phyloP scores from a whole-genome alignment of 2,329 filamentous ascomycete genomes.

The Setomelanomma holmii region DNA sequence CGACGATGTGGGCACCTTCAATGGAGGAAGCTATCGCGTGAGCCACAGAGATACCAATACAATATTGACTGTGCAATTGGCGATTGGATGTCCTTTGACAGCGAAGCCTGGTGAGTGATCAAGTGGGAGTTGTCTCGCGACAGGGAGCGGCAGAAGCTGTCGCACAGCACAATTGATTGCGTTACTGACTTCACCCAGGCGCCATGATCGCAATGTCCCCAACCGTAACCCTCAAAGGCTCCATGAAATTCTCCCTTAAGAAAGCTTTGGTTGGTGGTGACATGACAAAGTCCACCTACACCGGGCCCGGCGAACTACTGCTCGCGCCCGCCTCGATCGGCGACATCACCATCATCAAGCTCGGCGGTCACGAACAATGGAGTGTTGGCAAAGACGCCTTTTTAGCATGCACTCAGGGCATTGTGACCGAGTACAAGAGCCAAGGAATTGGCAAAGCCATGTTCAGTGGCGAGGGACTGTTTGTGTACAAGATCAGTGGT shows the following conservation, averaged over 20 bases:
- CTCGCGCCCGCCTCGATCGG: conserved; percentile 81
- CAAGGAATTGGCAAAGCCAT: conserved; percentile 89
- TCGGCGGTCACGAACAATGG: conserved; percentile 79
- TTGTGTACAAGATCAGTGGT: conserved; percentile 85
- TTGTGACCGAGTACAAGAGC: conserved; percentile 84
- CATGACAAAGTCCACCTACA: conserved; percentile 78
- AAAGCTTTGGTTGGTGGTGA: conserved; percentile 87
- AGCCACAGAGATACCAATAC: conserved; percentile 92
- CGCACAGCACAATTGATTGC: not conserved
- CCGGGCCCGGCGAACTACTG: conserved; percentile 88
- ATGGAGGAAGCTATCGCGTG: conserved; percentile 92
- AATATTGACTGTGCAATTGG: conserved; percentile 86
- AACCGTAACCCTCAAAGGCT: conserved; percentile 81
- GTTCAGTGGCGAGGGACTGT: conserved; percentile 92
- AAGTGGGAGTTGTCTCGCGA: too few species aligned
- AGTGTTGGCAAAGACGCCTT: conserved; percentile 86
- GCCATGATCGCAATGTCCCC: conserved; percentile 96
- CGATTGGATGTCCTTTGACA: conserved; percentile 82
- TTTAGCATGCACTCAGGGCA: conserved; percentile 83
- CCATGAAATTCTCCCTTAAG: conserved; percentile 85
- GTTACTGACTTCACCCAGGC: conserved; percentile 56
- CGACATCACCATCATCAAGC: conserved; percentile 81
- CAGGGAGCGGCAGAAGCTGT: too few species aligned
- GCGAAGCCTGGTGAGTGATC: conserved; percentile 75
- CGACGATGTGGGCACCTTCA: conserved; percentile 96